Conservation (phyloP, 2,329 filamentous ascomycete species). For the Biscogniauxia marginata region DNA sequence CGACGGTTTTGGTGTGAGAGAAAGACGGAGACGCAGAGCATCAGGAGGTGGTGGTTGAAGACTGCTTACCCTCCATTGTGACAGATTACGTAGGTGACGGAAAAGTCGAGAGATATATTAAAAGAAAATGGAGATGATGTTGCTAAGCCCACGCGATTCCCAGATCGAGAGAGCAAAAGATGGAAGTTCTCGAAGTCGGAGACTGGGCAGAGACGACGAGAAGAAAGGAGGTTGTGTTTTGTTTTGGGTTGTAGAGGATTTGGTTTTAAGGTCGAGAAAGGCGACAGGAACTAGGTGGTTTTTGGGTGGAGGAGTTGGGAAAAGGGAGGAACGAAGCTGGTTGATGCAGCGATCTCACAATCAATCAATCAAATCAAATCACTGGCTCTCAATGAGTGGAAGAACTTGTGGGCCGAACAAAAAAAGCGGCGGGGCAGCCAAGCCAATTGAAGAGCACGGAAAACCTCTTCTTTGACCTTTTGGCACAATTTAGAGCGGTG, state of each 20-base stretch:
- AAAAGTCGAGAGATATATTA: conserved; percentile 29
- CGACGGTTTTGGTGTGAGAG: conserved; percentile 9
- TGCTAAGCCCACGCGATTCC: conserved; percentile 36
- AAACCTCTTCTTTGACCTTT: background rate
- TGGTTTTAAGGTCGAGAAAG: conserved; percentile 27
- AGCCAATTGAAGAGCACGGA: background rate
- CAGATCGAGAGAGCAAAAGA: conserved; percentile 34
- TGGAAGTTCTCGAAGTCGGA: conserved; percentile 31
- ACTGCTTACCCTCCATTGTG: conserved; percentile 64
- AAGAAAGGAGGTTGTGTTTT: conserved; percentile 27
- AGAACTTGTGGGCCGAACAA: conserved; percentile 31
- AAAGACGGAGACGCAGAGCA: conserved; percentile 12
- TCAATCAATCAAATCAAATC: conserved; percentile 6
- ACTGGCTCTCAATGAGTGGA: conserved; percentile 1
- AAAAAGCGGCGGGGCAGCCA: conserved; percentile 26
- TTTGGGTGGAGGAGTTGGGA: conserved; percentile 26
- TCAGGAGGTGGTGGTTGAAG: conserved; percentile 28
- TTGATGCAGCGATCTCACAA: conserved; percentile 25
- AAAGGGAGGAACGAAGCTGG: conserved; percentile 30
- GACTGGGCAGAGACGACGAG: conserved; percentile 35
- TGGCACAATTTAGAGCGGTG: background rate
- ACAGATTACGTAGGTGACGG: conserved; percentile 42
- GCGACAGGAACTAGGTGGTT: conserved; percentile 17
- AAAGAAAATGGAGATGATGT: conserved; percentile 21
- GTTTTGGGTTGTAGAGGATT: conserved; percentile 26